Evolutionary conservation across 495 filamentous ascomycete genomes (phyloP), one percentile per base, ranked within the genome.

Genomic region (Aspergillus diversus): DNA sequence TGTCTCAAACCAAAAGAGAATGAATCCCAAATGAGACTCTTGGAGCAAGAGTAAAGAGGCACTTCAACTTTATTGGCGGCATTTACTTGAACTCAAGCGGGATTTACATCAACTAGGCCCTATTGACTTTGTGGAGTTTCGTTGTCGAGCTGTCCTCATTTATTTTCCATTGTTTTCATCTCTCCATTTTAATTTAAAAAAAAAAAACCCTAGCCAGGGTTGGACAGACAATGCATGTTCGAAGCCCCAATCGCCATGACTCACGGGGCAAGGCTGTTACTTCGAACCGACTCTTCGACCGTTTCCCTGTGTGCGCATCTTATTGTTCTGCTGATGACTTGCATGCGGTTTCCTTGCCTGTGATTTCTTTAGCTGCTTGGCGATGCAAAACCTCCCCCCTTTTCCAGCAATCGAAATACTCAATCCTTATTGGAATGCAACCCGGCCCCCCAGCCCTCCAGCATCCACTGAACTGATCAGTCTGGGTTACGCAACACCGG

Each of bases 291-390:
- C 21, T 27, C 21, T 27, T 2, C 1, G 39, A 46, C 35, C 35
- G 17, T 42, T 32, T 7, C n/a, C 31, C 11, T 33, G 27, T 3
- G 27, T 9, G 33, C 53, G 53, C 55, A n/a, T 17, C n/a, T 16
- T n/a, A 46, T 17, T 39, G 61, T 50, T 66, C 65, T 57, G 65
- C 60, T 67, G 65, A 67, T 67, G 65, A 63, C 63, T 59, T 65
- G 60, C 66, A 69, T 63, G 50, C 39, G 9, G 21, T 56, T 59
- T 66, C 58, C 61, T 61, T 50, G 57, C 46, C 62, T 53, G 62
- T 59, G 59, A 60, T 48, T 49, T 43, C 27, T 58, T 55, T 62
- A 57, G 55, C 27, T 55, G 59, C 64, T 62, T 59, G 59, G 59
- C 59, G 42, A 13, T 31, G 32, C 58, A 32, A 11, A 17, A 39